Percentiles rank a stretch among this genome's conserved stretches.
phyloP scores from a whole-genome alignment of 371 early-diverging fungal species.

The Lichtheimia hyalospora region DNA sequence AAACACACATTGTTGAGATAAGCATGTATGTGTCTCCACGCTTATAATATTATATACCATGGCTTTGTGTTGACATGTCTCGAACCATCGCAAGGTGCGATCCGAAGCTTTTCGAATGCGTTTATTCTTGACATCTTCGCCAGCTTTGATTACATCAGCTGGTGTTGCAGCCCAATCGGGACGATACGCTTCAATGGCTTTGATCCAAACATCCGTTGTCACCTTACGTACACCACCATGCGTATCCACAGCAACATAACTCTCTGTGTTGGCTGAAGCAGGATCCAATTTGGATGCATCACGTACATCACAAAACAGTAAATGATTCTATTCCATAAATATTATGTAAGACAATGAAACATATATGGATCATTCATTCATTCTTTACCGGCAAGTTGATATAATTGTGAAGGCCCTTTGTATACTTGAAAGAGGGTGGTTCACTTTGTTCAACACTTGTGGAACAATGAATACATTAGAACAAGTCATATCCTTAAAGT shows the following conservation, averaged over 20 bases:
- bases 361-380: slow-evolving; percentile 7
- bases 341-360: background rate
- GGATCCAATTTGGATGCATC: slow-evolving; percentile 56
- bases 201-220: slow-evolving; percentile 52
- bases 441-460: slow-evolving; percentile 47
- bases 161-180: slow-evolving; percentile 57
- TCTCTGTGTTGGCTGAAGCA: slow-evolving; percentile 58
- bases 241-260: slow-evolving; percentile 65
- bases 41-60: slow-evolving; percentile 26
- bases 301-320: slow-evolving; percentile 65
- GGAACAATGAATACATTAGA: background rate
- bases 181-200: slow-evolving; percentile 46
- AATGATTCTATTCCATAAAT: slow-evolving; percentile 25
- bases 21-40: too few relatives aligned
- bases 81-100: slow-evolving; percentile 66
- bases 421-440: slow-evolving; percentile 50
- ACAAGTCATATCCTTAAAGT: background rate
- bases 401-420: slow-evolving; percentile 56
- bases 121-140: slow-evolving; percentile 52
- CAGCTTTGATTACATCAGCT: slow-evolving; percentile 43
- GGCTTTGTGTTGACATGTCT: slow-evolving; percentile 28
- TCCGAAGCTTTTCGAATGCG: slow-evolving; percentile 68
- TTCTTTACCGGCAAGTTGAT: slow-evolving; percentile 47
- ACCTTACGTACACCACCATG: slow-evolving; percentile 66
- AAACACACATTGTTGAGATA: background rate